phyloP scores from a whole-genome alignment of 306 rosid genomes.

The Acacia melanoxylon region DNA sequence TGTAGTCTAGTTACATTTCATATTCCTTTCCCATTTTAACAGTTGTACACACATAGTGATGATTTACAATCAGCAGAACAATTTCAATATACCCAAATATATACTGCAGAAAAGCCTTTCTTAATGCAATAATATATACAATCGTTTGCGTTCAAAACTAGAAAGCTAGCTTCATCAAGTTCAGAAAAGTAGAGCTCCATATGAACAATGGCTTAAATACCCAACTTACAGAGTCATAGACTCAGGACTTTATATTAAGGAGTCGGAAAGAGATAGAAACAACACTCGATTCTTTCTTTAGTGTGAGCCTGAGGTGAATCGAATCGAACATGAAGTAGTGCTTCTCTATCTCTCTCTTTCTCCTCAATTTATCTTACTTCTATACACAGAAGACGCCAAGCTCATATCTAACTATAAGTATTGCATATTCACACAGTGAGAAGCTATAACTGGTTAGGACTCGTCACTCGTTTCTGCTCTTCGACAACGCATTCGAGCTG shows the following conservation, averaged over 20 bases:
- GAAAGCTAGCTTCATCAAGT: not conserved
- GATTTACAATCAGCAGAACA: not conserved
- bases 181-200: not conserved
- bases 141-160: not conserved
- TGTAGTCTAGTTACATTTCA: too few relatives aligned
- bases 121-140: not conserved
- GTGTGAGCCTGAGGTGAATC: not conserved
- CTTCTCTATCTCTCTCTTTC: not conserved
- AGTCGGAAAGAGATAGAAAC: not conserved
- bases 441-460: not conserved
- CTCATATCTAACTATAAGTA: not conserved
- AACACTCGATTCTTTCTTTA: not conserved
- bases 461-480: conserved; percentile 35
- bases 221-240: not conserved
- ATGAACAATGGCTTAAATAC: not conserved
- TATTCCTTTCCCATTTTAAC: not conserved
- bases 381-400: not conserved
- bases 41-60: not conserved
- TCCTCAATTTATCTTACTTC: not conserved
- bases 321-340: not conserved
- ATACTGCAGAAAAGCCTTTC: not conserved
- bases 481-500: conserved; percentile 64
- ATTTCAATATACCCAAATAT: not conserved
- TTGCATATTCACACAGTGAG: not conserved
- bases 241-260: not conserved